Conservation (phyloP, 2,329 filamentous ascomycete species). For the Cytospora chrysosperma region DNA sequence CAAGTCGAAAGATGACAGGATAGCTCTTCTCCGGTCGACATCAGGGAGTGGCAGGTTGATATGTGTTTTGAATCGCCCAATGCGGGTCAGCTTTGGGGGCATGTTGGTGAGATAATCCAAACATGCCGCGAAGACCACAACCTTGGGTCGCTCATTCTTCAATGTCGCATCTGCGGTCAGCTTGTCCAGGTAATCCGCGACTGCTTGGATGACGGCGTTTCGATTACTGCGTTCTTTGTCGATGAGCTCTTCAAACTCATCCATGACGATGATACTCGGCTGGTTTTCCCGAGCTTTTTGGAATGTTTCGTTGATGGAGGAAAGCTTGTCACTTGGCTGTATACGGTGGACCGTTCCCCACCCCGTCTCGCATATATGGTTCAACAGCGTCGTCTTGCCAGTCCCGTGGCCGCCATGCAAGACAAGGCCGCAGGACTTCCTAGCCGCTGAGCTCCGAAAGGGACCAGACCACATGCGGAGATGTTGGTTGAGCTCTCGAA, state of each 20-base stretch:
- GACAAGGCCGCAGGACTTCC: slow-evolving; percentile 59
- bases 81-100: slow-evolving; percentile 64
- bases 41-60: slow-evolving; percentile 79
- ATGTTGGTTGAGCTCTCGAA: slow-evolving; percentile 65
- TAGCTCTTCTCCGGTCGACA: slow-evolving; percentile 66
- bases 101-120: slow-evolving; percentile 70
- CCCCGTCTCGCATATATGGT: slow-evolving; percentile 62
- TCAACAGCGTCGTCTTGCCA: slow-evolving; percentile 76
- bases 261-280: slow-evolving; percentile 77
- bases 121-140: slow-evolving; percentile 75
- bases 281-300: slow-evolving; percentile 65
- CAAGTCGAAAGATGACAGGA: slow-evolving; percentile 61
- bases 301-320: slow-evolving; percentile 66
- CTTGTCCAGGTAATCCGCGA: slow-evolving; percentile 56
- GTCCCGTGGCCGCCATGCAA: slow-evolving; percentile 82
- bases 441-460: slow-evolving; percentile 35
- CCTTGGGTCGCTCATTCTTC: slow-evolving; percentile 46
- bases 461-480: slow-evolving; percentile 42
- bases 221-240: slow-evolving; percentile 56
- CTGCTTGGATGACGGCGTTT: slow-evolving; percentile 47
- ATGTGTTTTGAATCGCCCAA: slow-evolving; percentile 63
- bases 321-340: slow-evolving; percentile 53
- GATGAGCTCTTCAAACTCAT: slow-evolving; percentile 71
- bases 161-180: slow-evolving; percentile 38
- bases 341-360: slow-evolving; percentile 71